These are phyloP conservation scores for Lipomyces japonicus DNA, from an alignment of 805 yeast species.

Conservation along the genomic window DNA sequence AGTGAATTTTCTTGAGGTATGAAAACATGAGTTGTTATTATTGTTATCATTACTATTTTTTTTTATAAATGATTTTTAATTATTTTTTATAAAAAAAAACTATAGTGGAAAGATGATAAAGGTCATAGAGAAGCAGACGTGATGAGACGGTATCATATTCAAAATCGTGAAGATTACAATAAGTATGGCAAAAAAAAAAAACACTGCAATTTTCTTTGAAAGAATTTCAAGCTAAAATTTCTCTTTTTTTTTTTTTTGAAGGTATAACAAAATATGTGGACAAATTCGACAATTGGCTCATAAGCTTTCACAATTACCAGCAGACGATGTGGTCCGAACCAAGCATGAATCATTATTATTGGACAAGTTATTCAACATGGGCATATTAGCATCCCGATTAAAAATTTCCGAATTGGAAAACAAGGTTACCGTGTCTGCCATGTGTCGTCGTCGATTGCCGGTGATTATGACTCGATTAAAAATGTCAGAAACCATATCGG, in stretches of 20 bases:
- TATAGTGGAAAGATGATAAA: constrained; percentile 84
- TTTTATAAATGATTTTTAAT: too few species aligned
- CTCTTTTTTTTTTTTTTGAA: constrained; percentile 1
- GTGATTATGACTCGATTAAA: constrained; percentile 91
- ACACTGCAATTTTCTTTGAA: neutral
- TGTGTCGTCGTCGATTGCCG: constrained; percentile 87
- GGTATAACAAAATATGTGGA: constrained; percentile 88
- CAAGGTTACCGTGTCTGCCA: constrained; percentile 84
- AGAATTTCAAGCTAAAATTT: neutral
- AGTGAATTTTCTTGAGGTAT: constrained; percentile 81
- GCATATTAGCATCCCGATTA: constrained; percentile 78
- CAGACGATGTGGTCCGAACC: constrained; percentile 79
- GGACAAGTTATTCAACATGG: constrained; percentile 86
- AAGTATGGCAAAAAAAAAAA: constrained; percentile 39
- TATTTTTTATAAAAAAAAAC: too few species aligned
- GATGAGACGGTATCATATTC: constrained; percentile 90
- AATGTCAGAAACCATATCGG: constrained; percentile 86
- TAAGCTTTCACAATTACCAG: constrained; percentile 75
- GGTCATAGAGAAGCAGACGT: constrained; percentile 96
- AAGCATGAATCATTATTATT: constrained; percentile 84
- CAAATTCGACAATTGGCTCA: constrained; percentile 83
- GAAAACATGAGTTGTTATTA: neutral
- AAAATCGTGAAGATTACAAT: constrained; percentile 92
- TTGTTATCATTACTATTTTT: too few species aligned
- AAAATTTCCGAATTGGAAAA: constrained; percentile 91